A percentile compares a stretch with the other conserved stretches of the same genome.
Evolutionary conservation across 371 early-diverging fungal species (phyloP).

Genomic region (Blakeslea trispora): DNA sequence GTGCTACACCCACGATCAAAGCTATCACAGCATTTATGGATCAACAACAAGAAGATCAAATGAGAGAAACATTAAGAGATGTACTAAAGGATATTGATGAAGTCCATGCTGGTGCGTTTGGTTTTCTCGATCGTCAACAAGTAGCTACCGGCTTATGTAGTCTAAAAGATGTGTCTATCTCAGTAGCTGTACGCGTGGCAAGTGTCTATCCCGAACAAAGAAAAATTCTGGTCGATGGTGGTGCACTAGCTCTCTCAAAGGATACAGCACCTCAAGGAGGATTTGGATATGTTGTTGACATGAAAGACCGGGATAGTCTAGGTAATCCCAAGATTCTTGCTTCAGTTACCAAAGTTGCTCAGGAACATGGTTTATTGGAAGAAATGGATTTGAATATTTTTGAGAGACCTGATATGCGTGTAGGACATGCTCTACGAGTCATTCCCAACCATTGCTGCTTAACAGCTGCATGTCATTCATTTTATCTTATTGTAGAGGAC

Average conservation of each 20-base stretch:
- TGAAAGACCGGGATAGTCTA: slow-evolving; percentile 6
- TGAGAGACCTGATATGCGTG: slow-evolving; percentile 15
- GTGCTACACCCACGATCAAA: slow-evolving; percentile 48
- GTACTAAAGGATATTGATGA: slow-evolving; percentile 40
- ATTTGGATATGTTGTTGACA: slow-evolving; percentile 35
- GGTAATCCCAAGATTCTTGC: slow-evolving; percentile 15
- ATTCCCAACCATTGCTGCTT: slow-evolving; percentile 50
- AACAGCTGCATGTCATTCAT: slow-evolving; percentile 38
- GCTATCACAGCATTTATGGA: slow-evolving; percentile 20
- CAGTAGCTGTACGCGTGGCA: slow-evolving; percentile 41
- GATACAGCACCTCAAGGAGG: slow-evolving; percentile 49
- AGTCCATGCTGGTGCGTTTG: slow-evolving; percentile 46
- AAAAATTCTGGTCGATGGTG: slow-evolving; percentile 43
- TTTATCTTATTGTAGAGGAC: slow-evolving; percentile 40
- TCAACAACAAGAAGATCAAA: slow-evolving; percentile 10
- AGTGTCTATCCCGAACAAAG: slow-evolving; percentile 38
- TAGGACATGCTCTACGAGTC: slow-evolving; percentile 34
- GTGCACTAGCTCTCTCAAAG: slow-evolving; percentile 49
- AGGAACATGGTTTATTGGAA: slow-evolving; percentile 46
- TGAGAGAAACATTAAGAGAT: slow-evolving; percentile 15
- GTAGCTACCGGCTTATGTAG: slow-evolving; percentile 34
- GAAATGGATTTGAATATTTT: slow-evolving; percentile 17
- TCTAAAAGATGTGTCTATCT: slow-evolving; percentile 31
- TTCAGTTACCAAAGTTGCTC: slow-evolving; percentile 31
- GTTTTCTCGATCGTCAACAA: slow-evolving; percentile 46